Evolutionary conservation across 164 flowering plant species (phyloP).

Genomic region (Sextonia rubra): DNA sequence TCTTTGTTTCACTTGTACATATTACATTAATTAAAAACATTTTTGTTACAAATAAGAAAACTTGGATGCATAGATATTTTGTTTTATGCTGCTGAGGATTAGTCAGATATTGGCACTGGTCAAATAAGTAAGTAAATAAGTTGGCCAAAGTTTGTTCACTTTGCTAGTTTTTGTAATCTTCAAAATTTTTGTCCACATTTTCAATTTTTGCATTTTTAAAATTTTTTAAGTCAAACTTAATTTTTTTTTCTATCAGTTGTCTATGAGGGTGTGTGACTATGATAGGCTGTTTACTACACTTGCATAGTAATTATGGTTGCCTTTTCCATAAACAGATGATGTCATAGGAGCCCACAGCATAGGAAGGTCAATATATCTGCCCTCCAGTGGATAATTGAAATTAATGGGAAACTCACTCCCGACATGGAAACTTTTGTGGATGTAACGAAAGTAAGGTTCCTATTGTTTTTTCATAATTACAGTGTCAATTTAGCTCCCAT

Average conservation of each 20-base stretch:
- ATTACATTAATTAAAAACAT: too few species aligned
- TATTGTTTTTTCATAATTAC: neutral
- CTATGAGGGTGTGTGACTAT: neutral
- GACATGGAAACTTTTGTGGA: slow-evolving; percentile 72
- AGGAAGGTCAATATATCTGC: slow-evolving; percentile 80
- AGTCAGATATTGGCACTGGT: too few species aligned
- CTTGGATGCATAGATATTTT: too few species aligned
- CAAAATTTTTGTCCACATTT: neutral
- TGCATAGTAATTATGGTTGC: neutral
- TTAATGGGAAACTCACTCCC: slow-evolving; percentile 85
- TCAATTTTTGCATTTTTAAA: neutral
- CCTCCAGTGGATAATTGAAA: slow-evolving; percentile 90
- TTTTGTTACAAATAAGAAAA: too few species aligned
- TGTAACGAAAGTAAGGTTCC: slow-evolving; percentile 61
- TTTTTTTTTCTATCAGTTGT: neutral
- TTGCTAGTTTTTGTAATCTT: neutral
- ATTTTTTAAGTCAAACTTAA: neutral
- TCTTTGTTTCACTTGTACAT: too few species aligned
- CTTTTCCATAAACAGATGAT: slow-evolving; percentile 51
- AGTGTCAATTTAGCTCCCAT: neutral
- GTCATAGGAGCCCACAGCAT: slow-evolving; percentile 87
- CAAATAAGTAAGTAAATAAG: too few species aligned
- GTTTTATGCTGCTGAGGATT: too few species aligned
- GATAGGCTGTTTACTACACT: neutral
- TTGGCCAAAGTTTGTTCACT: too few species aligned